phyloP scores from a whole-genome alignment of 169 alveolate genomes.

The Cryptosporidium sp. region DNA sequence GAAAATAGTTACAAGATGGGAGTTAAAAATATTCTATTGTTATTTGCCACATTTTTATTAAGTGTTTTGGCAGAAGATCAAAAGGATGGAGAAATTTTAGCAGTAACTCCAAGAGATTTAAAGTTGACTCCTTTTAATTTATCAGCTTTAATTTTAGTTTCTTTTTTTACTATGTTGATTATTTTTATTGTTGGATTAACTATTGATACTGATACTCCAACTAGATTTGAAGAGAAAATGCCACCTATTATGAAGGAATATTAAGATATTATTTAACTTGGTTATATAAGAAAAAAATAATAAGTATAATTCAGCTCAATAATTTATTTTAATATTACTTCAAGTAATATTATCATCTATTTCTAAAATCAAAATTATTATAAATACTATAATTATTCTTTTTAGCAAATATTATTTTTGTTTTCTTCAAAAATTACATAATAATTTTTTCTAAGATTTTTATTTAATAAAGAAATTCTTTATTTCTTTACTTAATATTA shows the following conservation, averaged over 20 bases:
- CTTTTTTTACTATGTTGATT: slow-evolving; percentile 29
- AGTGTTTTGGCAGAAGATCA: slow-evolving; percentile 19
- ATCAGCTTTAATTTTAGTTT: slow-evolving; percentile 40
- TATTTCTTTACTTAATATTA: too few relatives aligned
- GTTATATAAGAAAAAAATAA: not conserved
- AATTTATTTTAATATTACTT: not conserved
- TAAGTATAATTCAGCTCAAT: not conserved
- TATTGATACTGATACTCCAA: slow-evolving; percentile 67
- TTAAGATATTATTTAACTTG: not conserved
- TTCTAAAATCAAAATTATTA: not conserved
- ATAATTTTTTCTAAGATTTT: not conserved
- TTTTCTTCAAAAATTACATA: not conserved
- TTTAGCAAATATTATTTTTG: not conserved
- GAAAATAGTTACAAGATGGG: not conserved
- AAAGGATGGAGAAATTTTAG: not conserved
- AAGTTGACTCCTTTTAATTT: slow-evolving; percentile 63
- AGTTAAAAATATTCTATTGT: not conserved
- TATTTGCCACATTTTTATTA: slow-evolving; percentile 8
- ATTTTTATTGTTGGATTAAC: slow-evolving; percentile 53
- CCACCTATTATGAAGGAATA: slow-evolving; percentile 76
- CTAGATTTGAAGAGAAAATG: slow-evolving; percentile 68
- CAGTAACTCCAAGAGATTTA: slow-evolving; percentile 21
- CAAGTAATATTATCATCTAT: not conserved
- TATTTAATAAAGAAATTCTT: not conserved
- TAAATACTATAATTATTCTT: not conserved